phyloP scores from a whole-genome alignment of 2,329 filamentous ascomycete genomes.

The Stemphylium beticola region DNA sequence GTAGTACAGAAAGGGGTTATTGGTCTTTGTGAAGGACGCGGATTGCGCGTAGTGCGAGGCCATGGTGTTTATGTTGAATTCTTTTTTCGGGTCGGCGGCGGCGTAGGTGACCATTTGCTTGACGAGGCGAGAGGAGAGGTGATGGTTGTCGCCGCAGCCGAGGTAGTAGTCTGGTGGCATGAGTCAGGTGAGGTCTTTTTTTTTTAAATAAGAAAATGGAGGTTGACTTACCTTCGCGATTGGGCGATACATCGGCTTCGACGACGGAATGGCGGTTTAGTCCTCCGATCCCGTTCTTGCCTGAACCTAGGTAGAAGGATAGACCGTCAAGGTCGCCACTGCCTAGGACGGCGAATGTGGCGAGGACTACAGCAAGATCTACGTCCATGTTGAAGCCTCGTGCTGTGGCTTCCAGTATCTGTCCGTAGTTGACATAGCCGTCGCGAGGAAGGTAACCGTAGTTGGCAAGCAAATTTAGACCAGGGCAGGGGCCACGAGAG shows the following conservation, averaged over 20 bases:
- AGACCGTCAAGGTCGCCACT: slow-evolving; percentile 29
- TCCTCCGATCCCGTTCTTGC: slow-evolving; percentile 26
- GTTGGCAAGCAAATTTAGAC: slow-evolving; percentile 61
- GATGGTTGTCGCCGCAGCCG: slow-evolving; percentile 50
- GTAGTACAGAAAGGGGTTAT: slow-evolving; percentile 54
- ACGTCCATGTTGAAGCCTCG: slow-evolving; percentile 33
- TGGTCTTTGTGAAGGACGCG: slow-evolving; percentile 50
- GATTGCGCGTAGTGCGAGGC: slow-evolving; percentile 38
- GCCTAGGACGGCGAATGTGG: slow-evolving; percentile 26
- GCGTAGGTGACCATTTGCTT: slow-evolving; percentile 22
- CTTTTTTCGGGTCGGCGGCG: slow-evolving; percentile 25
- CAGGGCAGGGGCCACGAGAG: slow-evolving; percentile 54
- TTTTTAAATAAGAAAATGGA: slow-evolving; percentile 20
- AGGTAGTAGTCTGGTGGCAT: slow-evolving; percentile 43
- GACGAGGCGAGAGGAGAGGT: slow-evolving; percentile 41
- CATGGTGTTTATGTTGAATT: slow-evolving; percentile 38
- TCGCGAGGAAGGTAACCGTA: slow-evolving; percentile 57
- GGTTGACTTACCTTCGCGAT: slow-evolving; percentile 47
- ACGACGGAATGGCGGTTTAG: slow-evolving; percentile 54
- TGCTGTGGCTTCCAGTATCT: slow-evolving; percentile 22
- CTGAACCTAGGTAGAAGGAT: slow-evolving; percentile 29
- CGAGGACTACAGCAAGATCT: slow-evolving; percentile 42
- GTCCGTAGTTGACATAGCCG: slow-evolving; percentile 38
- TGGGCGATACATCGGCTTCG: slow-evolving; percentile 34
- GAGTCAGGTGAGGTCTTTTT: slow-evolving; percentile 27